Conservation (phyloP, 108 stramenopile species). For the Bacterosira constricta region DNA sequence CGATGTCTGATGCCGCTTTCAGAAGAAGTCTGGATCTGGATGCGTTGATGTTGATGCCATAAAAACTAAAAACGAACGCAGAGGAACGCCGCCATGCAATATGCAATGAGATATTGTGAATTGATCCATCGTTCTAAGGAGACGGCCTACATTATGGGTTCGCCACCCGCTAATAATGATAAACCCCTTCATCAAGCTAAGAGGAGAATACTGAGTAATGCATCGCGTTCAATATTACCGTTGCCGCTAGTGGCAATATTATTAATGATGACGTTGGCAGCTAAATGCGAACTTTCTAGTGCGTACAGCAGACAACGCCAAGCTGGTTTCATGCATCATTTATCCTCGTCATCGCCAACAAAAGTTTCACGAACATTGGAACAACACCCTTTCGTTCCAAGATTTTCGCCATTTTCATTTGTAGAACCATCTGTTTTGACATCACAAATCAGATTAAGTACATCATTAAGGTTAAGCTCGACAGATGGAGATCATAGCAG, state of each 20-base stretch:
- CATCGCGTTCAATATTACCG: not conserved
- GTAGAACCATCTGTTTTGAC: not conserved
- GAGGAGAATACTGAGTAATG: not conserved
- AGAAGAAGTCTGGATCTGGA: too few relatives aligned
- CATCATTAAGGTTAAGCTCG: not conserved
- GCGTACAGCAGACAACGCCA: not conserved
- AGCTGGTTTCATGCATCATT: not conserved
- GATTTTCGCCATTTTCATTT: not conserved
- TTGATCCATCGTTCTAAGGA: too few relatives aligned
- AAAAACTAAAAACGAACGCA: too few relatives aligned
- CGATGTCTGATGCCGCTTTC: too few relatives aligned
- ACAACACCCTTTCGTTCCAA: not conserved
- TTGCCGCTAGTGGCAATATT: not conserved
- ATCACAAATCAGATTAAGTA: not conserved
- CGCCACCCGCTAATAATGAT: too few relatives aligned
- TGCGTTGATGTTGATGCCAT: too few relatives aligned
- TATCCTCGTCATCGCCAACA: not conserved
- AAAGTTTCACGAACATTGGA: not conserved
- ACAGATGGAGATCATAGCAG: constrained; percentile 1
- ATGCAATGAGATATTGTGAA: not conserved
- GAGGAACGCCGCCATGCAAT: not conserved
- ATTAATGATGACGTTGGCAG: not conserved
- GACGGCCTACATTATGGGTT: too few relatives aligned
- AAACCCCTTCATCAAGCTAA: not conserved
- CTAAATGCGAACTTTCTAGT: not conserved